Conservation (phyloP, 257 asterid species). For the Ilex aquifolium region DNA sequence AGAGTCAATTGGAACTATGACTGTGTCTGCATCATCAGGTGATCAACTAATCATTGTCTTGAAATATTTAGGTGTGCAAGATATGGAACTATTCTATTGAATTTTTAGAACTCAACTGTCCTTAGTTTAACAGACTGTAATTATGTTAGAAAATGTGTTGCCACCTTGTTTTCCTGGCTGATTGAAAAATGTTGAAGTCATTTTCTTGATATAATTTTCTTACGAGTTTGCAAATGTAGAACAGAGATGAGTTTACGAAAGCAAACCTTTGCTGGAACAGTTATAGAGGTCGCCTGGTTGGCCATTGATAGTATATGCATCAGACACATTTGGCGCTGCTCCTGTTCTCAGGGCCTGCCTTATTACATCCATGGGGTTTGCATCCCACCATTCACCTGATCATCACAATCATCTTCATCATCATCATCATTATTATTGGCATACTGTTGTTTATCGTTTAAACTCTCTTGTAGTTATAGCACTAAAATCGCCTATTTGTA, state of each 20-base stretch:
- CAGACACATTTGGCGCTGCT: constrained; percentile 66
- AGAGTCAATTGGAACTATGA: constrained; percentile 35
- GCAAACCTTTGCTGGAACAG: constrained; percentile 63
- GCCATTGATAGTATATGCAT: constrained; percentile 88
- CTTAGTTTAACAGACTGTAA: no score
- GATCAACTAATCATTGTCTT: background rate
- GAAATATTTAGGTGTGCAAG: background rate
- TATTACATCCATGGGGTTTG: constrained; percentile 72
- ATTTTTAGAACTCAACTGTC: no score
- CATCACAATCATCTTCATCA: constrained; percentile 5
- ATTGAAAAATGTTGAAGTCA: no score
- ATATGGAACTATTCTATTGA: no score
- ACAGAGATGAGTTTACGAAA: background rate
- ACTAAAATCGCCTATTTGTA: no score
- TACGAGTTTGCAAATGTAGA: no score
- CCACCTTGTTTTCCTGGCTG: no score
- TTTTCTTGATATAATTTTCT: no score
- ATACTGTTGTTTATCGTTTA: no score
- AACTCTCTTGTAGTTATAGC: no score
- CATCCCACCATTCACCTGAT: constrained; percentile 98
- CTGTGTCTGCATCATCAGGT: constrained; percentile 42
- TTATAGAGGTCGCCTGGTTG: constrained; percentile 94
- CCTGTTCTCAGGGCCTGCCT: constrained; percentile 76
- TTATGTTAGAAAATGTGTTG: no score
- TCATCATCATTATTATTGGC: no score